Base-by-base conservation (phyloP, 2,329 filamentous ascomycete species). In the Nigrospora osmanthi region DNA sequence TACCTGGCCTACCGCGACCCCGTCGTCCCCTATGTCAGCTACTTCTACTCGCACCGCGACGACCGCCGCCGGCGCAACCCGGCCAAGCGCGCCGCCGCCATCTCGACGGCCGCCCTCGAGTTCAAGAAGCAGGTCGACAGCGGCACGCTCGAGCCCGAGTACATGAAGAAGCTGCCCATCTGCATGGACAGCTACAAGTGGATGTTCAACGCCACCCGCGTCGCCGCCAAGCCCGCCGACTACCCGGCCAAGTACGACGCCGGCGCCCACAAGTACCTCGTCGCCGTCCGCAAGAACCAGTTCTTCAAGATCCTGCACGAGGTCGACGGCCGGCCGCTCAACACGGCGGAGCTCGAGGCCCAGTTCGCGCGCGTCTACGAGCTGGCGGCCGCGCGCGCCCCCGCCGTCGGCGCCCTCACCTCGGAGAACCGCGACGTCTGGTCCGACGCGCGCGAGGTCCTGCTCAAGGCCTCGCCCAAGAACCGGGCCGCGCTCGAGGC, bases 161-260 rank as follows among this genome's bases (percentile, higher is more conserved):
- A 96, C 71, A 95, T 98, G 89, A 94, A 94, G 75, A 90, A 89
- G 70, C 78, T 94, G 48, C 93, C 93, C 48, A 91, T 97, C 61
- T 93, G 90, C 67, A 98, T 98, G 93, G 89, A 89, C 74, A 93
- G 88, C 62, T 97, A 96, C 74, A 76, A 95, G 71, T 97, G 84
- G 80, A 98, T 98, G 93, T 98, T 98, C 79, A 97, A 98, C 69
- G 82, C 80, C 67, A 87, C 81, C 66, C 85, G 93, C 55, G 83
- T 97, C 35, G 85, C 91, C 30, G 85, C 86, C 44, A 85, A 84
- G 58, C 86, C 88, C 12, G 78, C 82, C 32, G 93, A 98, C 63
- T 81, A 88, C 60, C 85, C 87, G 11, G 73, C 86, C 62, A 96
- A 96, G 70, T 95, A 85, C 68, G 69, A 82, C 11, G 68, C 79